Percentiles rank a stretch among this genome's conserved stretches.
phyloP scores from a whole-genome alignment of 148 eudicot genomes.

The Camellia granthamiana region DNA sequence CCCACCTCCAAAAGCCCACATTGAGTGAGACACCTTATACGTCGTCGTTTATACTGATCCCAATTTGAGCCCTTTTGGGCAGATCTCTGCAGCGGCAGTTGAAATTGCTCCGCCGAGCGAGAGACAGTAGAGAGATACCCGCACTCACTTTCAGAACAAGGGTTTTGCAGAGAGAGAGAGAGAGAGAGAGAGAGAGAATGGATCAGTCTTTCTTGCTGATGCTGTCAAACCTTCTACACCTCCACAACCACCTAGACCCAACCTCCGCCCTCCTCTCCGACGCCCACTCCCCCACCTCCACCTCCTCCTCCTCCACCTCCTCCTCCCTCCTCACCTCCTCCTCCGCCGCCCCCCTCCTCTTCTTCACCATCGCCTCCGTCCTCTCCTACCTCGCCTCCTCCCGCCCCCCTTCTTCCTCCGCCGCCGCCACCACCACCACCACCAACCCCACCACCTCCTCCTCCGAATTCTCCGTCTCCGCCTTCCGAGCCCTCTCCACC shows the following conservation, averaged over 20 bases:
- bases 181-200: slow-evolving; percentile 30
- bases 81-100: no score
- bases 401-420: slow-evolving; percentile 18
- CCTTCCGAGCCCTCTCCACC: slow-evolving; percentile 77
- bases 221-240: slow-evolving; percentile 80
- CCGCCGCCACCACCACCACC: slow-evolving; percentile 23
- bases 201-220: slow-evolving; percentile 67
- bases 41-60: no score
- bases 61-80: no score
- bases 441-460: slow-evolving; percentile 27
- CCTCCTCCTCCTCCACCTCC: slow-evolving; percentile 53
- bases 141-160: no score
- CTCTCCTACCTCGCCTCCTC: slow-evolving; percentile 58
- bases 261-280: slow-evolving; percentile 47
- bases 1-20: neutral
- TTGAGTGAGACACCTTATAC: no score
- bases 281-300: slow-evolving; percentile 16
- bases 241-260: slow-evolving; percentile 79
- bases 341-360: slow-evolving; percentile 65
- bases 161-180: neutral
- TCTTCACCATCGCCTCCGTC: slow-evolving; percentile 68
- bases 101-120: no score
- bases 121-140: no score
- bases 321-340: slow-evolving; percentile 20
- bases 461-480: slow-evolving; percentile 61